phyloP scores from a whole-genome alignment of 345 rosid species.

The Pelargonium nanum region DNA sequence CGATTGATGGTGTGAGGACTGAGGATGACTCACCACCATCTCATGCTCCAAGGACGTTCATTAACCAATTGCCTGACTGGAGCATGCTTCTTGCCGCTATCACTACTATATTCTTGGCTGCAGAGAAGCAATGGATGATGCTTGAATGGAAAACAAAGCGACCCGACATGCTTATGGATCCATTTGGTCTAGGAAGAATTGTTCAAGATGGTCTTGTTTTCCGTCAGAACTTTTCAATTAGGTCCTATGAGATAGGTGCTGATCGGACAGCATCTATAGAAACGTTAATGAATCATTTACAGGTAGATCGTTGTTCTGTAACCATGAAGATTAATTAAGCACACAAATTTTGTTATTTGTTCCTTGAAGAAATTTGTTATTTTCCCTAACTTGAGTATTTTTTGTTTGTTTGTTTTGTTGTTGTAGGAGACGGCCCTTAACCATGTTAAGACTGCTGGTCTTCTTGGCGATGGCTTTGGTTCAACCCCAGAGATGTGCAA shows the following conservation, averaged over 20 bases:
- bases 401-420: not conserved
- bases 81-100: constrained; percentile 99
- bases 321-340: not conserved
- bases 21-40: constrained; percentile 36
- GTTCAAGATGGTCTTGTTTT: constrained; percentile 86
- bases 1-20: constrained; percentile 39
- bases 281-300: constrained; percentile 91
- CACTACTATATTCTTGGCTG: constrained; percentile 89
- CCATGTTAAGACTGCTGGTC: constrained; percentile 73
- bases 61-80: constrained; percentile 97
- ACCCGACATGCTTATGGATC: constrained; percentile 74
- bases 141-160: constrained; percentile 95
- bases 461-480: constrained; percentile 93
- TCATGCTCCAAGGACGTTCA: constrained; percentile 69
- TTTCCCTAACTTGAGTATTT: constrained; percentile 1
- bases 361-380: too few relatives aligned
- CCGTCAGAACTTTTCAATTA: constrained; percentile 82
- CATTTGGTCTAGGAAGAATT: constrained; percentile 77
- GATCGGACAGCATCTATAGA: constrained; percentile 98
- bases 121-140: constrained; percentile 99
- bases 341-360: not conserved
- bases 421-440: constrained; percentile 92
- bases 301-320: constrained; percentile 31
- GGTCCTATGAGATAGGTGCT: constrained; percentile 98
- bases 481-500: constrained; percentile 91